Base-by-base conservation (phyloP, 352 stramenopile species). In the Phytophthora macrochlamydospora region DNA sequence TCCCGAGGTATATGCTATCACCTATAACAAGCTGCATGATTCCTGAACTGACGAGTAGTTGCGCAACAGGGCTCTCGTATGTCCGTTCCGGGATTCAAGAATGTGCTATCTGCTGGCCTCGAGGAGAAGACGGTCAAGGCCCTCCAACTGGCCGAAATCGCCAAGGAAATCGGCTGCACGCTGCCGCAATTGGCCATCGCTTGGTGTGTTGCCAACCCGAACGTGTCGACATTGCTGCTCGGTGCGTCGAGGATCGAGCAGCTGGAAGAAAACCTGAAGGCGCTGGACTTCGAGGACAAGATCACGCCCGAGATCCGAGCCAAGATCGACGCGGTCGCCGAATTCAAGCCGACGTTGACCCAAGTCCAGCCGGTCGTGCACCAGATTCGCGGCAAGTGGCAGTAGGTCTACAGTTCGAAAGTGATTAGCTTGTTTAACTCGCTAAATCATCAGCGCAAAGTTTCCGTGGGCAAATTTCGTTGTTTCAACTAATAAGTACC, bases 191-290 rank as follows among this genome's bases (percentile, higher is more conserved):
- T 91, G 28, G 76, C 81, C 7, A 69, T 91, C 54, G 76, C 79
- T 11, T 91, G 79, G 81, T 78, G 59, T 40, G 73, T 77, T 35
- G 71, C 78, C n/a, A 88, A 90, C 58, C 44, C 40, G 24, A 83
- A 91, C 37, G 81, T 91, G 9, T 85, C 73, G 37, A 87, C 72
- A 6, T 72, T 89, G 2, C 55, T 91, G 18, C 63, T 86, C 13
- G 82, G 82, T 30, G 81, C 82, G 12, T 90, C 72, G 43, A 89
- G 68, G 18, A 67, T 83, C 12, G 65, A 69, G 31, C 82, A 91
- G 50, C 69, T 91, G 13, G 75, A 90, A 11, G 81, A 89, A 40
- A 91, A 87, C 56, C 56, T 91, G 13, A 74, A 78, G 30, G 73
- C 81, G 24, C 56, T 81, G 30, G 51, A 59, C 29, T 76, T 90